These are phyloP conservation scores for Loxodes magnus DNA, from an alignment of 73 alveolate genomes.

Conservation along the genomic window DNA sequence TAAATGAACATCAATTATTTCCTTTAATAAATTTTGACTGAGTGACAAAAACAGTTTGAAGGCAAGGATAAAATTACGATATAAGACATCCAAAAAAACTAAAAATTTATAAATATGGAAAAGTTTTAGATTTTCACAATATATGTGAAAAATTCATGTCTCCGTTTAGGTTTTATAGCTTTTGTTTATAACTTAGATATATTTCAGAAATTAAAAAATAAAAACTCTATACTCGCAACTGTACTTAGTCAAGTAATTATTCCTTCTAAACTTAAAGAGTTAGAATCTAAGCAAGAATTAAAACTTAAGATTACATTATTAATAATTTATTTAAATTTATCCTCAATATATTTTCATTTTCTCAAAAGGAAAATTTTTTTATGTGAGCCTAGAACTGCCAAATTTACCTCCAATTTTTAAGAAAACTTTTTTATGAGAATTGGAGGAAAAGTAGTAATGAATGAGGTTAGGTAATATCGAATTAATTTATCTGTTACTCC, in stretches of 20 bases:
- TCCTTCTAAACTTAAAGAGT: neutral
- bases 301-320: neutral
- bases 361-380: neutral
- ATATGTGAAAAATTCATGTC: neutral
- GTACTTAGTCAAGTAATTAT: constrained; percentile 9
- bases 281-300: neutral
- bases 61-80: neutral
- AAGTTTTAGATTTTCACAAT: neutral
- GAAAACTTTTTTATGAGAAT: too few species aligned
- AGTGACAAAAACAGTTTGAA: neutral
- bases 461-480: too few species aligned
- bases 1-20: neutral
- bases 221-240: neutral
- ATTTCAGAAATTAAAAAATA: neutral
- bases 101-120: neutral
- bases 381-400: neutral
- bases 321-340: neutral
- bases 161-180: neutral
- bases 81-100: neutral
- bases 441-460: too few species aligned
- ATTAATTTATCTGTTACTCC: too few species aligned
- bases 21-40: neutral
- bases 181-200: neutral
- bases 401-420: too few species aligned
- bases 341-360: constrained; percentile 7